Percentiles rank a stretch among this genome's conserved stretches.
Evolutionary conservation across 106 monocot genomes (phyloP).

Genomic region (Acanthochlamys bracteata): DNA sequence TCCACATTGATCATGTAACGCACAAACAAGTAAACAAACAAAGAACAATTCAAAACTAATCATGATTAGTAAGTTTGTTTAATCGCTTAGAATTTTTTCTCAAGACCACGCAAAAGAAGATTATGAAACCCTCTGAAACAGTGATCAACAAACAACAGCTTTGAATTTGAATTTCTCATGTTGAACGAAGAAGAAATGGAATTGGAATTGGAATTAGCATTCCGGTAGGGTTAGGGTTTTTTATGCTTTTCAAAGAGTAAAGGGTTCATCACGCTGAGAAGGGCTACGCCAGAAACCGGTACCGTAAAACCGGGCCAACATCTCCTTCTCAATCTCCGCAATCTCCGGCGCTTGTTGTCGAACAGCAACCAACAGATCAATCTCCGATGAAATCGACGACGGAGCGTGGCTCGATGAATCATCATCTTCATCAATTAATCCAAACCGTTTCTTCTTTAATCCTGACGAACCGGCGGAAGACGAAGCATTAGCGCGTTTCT

Average conservation of each 20-base stretch:
- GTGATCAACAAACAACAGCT: no score
- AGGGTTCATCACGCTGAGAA: conserved; percentile 33
- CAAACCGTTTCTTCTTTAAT: conserved; percentile 1
- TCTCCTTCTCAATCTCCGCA: conserved; percentile 47
- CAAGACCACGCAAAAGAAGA: no score
- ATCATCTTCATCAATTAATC: background rate
- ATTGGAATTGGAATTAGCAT: background rate
- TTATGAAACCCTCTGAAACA: no score
- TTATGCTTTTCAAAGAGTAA: background rate
- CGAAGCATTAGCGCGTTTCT: background rate
- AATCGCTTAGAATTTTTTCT: no score
- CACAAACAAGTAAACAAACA: no score
- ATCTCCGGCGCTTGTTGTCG: conserved; percentile 18
- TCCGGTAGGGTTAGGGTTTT: background rate
- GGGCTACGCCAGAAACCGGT: conserved; percentile 80
- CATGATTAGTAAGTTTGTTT: no score
- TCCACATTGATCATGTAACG: no score
- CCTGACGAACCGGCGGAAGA: background rate
- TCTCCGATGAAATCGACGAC: background rate
- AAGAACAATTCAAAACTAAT: no score
- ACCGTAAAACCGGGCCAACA: conserved; percentile 43
- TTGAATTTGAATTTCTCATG: no score
- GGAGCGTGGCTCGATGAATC: background rate
- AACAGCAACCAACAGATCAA: background rate
- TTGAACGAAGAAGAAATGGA: background rate